Evolutionary conservation across 2,329 filamentous ascomycete species (phyloP).

Genomic region (Atkinsonella hypoxylon): DNA sequence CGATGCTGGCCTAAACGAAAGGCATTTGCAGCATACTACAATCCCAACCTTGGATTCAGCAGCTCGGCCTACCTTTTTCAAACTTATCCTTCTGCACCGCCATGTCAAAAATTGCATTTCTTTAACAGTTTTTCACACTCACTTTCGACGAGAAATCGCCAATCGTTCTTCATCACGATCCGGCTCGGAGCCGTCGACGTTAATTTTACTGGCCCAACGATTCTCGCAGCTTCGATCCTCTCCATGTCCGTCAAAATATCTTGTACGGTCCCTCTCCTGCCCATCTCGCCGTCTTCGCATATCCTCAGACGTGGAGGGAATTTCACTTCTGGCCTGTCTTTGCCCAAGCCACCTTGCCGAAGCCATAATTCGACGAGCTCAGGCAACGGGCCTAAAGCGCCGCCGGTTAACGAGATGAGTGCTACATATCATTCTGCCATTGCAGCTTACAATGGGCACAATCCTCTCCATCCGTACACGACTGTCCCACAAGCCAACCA

Average conservation of each 20-base stretch:
- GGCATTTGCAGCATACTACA: neutral
- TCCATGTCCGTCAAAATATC: conserved; percentile 19
- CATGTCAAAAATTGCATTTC: neutral
- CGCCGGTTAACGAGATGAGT: conserved; percentile 41
- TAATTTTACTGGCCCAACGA: conserved; percentile 3
- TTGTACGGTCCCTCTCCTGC: conserved; percentile 11
- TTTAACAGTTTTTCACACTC: neutral
- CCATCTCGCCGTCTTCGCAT: conserved; percentile 11
- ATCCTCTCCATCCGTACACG: conserved; percentile 26
- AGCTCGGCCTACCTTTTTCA: neutral
- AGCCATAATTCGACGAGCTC: conserved; percentile 10
- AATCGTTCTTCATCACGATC: neutral
- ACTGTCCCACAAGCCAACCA: conserved; percentile 22
- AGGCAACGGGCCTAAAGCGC: conserved; percentile 34
- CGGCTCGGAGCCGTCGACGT: conserved; percentile 5
- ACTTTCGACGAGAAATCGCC: neutral
- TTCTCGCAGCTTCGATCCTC: conserved; percentile 1
- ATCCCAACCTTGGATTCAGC: neutral
- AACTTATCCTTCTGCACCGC: neutral
- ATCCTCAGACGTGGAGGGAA: conserved; percentile 11
- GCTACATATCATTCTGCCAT: conserved; percentile 37
- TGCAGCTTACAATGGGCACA: conserved; percentile 35
- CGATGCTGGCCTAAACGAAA: neutral
- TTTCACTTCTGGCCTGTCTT: conserved; percentile 9
- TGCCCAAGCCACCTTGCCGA: conserved; percentile 14